phyloP scores from a whole-genome alignment of 352 stramenopile genomes.

The Elongisporangium senticosum region DNA sequence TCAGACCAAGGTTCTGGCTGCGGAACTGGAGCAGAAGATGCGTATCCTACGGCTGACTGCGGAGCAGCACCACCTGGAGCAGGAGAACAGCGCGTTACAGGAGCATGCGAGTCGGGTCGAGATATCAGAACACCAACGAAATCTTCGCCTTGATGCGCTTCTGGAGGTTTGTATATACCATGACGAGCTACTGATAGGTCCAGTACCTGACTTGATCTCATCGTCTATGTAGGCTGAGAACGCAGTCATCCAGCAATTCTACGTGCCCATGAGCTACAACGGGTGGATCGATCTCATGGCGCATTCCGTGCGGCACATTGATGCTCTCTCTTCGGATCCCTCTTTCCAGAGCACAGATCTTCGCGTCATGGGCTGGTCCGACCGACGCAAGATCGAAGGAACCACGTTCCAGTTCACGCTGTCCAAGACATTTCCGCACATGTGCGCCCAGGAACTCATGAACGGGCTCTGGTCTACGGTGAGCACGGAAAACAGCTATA shows the following conservation, averaged over 20 bases:
- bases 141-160: not conserved
- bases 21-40: constrained; percentile 29
- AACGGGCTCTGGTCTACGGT: constrained; percentile 34
- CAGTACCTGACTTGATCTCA: too few species aligned
- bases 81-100: constrained; percentile 28
- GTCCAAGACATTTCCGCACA: constrained; percentile 38
- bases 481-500: constrained; percentile 31
- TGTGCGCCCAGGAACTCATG: constrained; percentile 37
- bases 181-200: not conserved
- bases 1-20: constrained; percentile 27
- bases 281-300: constrained; percentile 30
- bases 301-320: constrained; percentile 25
- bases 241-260: constrained; percentile 22
- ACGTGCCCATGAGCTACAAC: constrained; percentile 18
- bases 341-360: constrained; percentile 25
- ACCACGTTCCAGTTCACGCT: constrained; percentile 40
- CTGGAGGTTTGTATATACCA: constrained; percentile 8
- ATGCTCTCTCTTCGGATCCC: constrained; percentile 20
- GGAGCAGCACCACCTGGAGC: constrained; percentile 26
- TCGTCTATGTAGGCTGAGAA: constrained; percentile 16
- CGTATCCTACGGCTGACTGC: constrained; percentile 25
- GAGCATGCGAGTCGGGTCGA: not conserved
- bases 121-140: not conserved
- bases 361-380: constrained; percentile 42
- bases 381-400: constrained; percentile 32